Evolutionary conservation across 306 rosid genomes (phyloP), one percentile per base, ranked within the genome.

Genomic region (Hippophae tibetana): DNA sequence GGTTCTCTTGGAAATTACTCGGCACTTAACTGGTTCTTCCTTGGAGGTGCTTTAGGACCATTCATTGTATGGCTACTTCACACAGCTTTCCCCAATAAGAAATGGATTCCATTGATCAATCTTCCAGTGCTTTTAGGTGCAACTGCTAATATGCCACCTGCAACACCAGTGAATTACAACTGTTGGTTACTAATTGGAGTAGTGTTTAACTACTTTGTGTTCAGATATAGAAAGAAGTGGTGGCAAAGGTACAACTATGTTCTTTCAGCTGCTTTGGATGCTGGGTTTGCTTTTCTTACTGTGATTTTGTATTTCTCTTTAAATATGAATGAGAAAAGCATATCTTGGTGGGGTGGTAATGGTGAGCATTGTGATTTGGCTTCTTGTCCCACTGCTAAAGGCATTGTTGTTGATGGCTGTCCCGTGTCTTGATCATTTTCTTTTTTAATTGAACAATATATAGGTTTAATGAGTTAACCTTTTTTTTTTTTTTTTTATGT

Each of bases 341-440:
- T 84, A 11, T 0, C 60, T 0, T 84, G 92, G 89, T 82, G 92
- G 92, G 92, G 86, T 7, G 10, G 71, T 1, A 50, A 25, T 6
- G 79, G 73, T 5, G 88, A 84, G 31, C 88, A 82, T n/a, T 87
- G 89, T 54, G 53, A 53, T 0, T 65, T 87, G 25, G 84, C 83
- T 3, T 12, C 1, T 0, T 86, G 95, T 57, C 90, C 95, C 0
- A 84, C 88, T 2, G 86, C 90, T 0, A 70, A 79, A 60, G 95
- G 90, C 5, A 14, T 87, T 6, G 40, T 13, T 38, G 70, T 23
- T 44, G 63, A 62, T 5, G 84, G 73, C 6, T 87, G 92, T 61
- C 92, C 92, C 69, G 56, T 67, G 18, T 63, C 61, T 54, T 31
- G 41, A 13, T 5, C 11, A 5, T 13, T 48, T 23, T 40, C 46